These are phyloP conservation scores for Erodium moschatum DNA, from an alignment of 441 rosid species.

Conservation along the genomic window DNA sequence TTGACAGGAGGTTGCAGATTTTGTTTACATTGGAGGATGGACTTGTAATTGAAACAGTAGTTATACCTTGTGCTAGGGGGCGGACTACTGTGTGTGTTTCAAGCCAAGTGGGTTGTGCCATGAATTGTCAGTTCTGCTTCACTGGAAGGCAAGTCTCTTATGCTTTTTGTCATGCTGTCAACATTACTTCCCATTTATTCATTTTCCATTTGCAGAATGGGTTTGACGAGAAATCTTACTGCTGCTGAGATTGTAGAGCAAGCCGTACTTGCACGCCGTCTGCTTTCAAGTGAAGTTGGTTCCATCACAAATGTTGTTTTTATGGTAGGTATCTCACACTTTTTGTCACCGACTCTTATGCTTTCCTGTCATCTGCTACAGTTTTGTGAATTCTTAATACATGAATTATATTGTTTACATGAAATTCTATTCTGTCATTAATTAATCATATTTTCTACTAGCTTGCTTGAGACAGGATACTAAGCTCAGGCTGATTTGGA, in stretches of 20 bases:
- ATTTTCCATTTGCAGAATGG: conserved; percentile 48
- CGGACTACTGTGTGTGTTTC: conserved; percentile 86
- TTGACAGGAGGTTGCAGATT: conserved; percentile 86
- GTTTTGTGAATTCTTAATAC: background rate
- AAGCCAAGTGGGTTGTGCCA: conserved; percentile 85
- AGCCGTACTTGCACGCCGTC: conserved; percentile 64
- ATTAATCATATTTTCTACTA: too few relatives aligned
- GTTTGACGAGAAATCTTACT: conserved; percentile 70
- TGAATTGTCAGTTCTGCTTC: conserved; percentile 94
- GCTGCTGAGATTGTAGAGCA: conserved; percentile 85
- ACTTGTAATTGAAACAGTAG: conserved; percentile 65
- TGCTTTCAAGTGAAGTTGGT: conserved; percentile 52
- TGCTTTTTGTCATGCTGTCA: background rate
- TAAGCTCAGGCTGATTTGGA: background rate
- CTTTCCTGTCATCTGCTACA: background rate
- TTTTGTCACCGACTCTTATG: background rate
- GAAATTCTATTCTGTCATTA: too few relatives aligned
- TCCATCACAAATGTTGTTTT: conserved; percentile 74
- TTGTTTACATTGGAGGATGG: conserved; percentile 72
- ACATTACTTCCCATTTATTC: too few relatives aligned
- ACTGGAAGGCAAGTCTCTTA: conserved; percentile 56
- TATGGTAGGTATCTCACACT: conserved; percentile 44
- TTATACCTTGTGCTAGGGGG: conserved; percentile 75
- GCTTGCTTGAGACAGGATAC: too few relatives aligned
- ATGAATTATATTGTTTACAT: background rate